Conservation (phyloP, 768 basidiomycete species). For the Pisolithus marmoratus region DNA sequence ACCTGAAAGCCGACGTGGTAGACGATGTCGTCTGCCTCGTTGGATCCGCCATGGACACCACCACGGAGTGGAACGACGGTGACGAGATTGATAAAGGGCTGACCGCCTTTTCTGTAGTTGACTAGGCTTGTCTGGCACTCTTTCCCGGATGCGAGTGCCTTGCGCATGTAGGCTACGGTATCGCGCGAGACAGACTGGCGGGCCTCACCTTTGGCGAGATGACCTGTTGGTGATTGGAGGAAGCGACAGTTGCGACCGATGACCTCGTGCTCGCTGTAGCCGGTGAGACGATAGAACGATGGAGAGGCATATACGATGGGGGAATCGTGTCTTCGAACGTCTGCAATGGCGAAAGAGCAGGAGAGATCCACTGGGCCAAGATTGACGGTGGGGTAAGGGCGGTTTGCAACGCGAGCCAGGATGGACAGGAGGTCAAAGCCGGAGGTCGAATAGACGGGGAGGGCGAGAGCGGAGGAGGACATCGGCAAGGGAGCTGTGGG, state of each 20-base stretch:
- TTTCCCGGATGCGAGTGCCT: slow-evolving; percentile 62
- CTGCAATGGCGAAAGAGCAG: slow-evolving; percentile 89
- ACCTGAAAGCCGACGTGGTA: slow-evolving; percentile 97
- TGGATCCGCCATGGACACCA: slow-evolving; percentile 38
- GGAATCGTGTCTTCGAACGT: slow-evolving; percentile 71
- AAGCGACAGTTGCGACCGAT: slow-evolving; percentile 90
- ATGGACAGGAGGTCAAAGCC: slow-evolving; percentile 89
- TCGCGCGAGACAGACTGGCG: slow-evolving; percentile 59
- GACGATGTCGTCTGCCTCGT: slow-evolving; percentile 65
- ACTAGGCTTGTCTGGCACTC: slow-evolving; percentile 86
- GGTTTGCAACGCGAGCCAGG: slow-evolving; percentile 67
- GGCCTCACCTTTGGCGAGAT: slow-evolving; percentile 44
- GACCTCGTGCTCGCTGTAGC: slow-evolving; percentile 70
- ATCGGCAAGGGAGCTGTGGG: slow-evolving; percentile 4
- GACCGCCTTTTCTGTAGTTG: slow-evolving; percentile 84
- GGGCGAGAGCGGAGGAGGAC: slow-evolving; percentile 28
- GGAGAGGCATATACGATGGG: slow-evolving; percentile 92
- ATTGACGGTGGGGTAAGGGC: slow-evolving; percentile 66
- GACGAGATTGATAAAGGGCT: slow-evolving; percentile 87
- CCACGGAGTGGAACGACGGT: slow-evolving; percentile 83
- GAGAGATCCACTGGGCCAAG: slow-evolving; percentile 92
- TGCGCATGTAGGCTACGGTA: slow-evolving; percentile 62
- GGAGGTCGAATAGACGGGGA: slow-evolving; percentile 79
- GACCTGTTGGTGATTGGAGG: slow-evolving; percentile 71
- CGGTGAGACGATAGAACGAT: slow-evolving; percentile 72